Percentiles rank a stretch among this genome's conserved stretches.
These are phyloP conservation scores for Boeremia lycopersici DNA, from an alignment of 2,329 filamentous ascomycete species.

Conservation along the genomic window DNA sequence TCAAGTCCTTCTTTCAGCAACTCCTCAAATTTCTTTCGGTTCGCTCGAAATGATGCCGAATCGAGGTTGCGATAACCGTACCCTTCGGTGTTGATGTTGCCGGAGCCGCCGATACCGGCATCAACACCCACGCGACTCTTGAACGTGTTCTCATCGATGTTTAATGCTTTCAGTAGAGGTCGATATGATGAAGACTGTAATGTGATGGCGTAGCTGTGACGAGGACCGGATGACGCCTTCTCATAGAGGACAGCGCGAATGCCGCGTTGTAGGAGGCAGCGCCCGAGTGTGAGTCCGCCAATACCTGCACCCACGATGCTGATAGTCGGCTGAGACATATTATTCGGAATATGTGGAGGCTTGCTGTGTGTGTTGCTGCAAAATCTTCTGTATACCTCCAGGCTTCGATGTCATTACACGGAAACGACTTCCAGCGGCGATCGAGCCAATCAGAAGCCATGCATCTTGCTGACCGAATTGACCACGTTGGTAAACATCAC, in stretches of 20 bases:
- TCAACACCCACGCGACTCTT: conserved; percentile 42
- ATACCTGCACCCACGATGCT: conserved; percentile 54
- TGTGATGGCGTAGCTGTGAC: conserved; percentile 50
- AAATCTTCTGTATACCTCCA: background rate
- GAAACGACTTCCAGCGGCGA: conserved; percentile 5
- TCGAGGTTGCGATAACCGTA: conserved; percentile 6
- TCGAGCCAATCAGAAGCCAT: conserved; percentile 12
- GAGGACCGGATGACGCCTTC: conserved; percentile 27
- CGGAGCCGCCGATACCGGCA: conserved; percentile 29
- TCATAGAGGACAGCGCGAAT: conserved; percentile 46
- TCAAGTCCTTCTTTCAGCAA: conserved; percentile 46
- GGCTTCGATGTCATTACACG: background rate
- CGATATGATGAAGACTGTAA: conserved; percentile 41
- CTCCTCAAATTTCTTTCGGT: conserved; percentile 45
- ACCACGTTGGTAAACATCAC: no score
- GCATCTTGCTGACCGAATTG: background rate
- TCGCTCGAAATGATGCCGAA: conserved; percentile 39
- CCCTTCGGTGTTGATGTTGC: conserved; percentile 19
- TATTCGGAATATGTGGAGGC: background rate
- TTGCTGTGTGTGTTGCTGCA: background rate
- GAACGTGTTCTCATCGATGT: conserved; percentile 42
- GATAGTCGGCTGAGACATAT: conserved; percentile 37
- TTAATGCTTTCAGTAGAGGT: conserved; percentile 40
- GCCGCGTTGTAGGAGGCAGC: conserved; percentile 40
- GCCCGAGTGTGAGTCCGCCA: conserved; percentile 50